Base-by-base conservation (phyloP, 495 filamentous ascomycete species). In the Halenospora varia region DNA sequence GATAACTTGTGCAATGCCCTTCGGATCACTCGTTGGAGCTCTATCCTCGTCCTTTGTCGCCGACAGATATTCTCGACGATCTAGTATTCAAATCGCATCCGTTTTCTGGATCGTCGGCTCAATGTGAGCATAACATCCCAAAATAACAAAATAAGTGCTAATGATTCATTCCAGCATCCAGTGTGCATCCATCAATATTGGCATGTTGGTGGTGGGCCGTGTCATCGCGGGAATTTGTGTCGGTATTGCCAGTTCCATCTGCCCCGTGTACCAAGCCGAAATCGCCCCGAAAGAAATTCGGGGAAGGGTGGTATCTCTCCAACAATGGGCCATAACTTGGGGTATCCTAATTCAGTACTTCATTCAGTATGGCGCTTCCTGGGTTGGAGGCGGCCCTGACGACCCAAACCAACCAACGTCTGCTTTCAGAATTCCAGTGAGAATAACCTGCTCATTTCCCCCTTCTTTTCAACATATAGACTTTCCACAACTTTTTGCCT, bases 271-370 rank as follows among this genome's bases (percentile, higher is more conserved):
- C 64, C 84, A 89, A 54, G 81, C 88, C 35, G 89, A 94, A 68
- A 80, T 92, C 53, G 81, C 88, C 3, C 89, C 86, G 17, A 87
- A 88, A 58, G 85, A 88, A 56, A 89, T 89, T 62, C 83, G 89
- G 55, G 89, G 89, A 26, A 80, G 89, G 17, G 78, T 94, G 20
- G 87, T 93, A 11, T 82, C 80, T 18, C 70, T 87, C 2, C 87
- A 90, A 68, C 85, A 90, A 67, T 88, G 88, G 79, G 85, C 87
- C 2, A 90, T 90, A 48, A 90, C 86, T 18, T 92, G 88, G 83
- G 85, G 77, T 39, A 85, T 81, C 40, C 56, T 83, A 45, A 80
- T 77, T 35, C 84, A 87, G 72, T 88, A 81, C 70, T 86, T 87
- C 71, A 84, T 90, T 66, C 84, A 88, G 67, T 90, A 89, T 57